Evolutionary conservation across 257 asterid genomes (phyloP), one percentile per base, ranked within the genome.

Genomic region (Perilla frutescens): DNA sequence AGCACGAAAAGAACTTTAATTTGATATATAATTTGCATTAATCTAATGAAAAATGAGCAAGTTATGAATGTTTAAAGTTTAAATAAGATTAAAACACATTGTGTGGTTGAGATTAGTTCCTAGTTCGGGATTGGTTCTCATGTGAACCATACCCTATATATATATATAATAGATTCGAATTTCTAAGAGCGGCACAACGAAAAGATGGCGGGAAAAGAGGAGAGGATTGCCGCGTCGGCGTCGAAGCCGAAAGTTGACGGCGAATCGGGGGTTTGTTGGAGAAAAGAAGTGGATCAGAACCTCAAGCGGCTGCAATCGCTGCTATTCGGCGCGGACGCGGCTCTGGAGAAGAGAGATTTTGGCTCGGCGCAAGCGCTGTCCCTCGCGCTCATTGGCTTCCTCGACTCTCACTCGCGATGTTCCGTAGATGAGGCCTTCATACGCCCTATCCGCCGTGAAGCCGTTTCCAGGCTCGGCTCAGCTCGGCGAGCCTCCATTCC

Each of bases 221-320:
- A 71, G 26, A 67, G 40, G 4, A 56, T 63, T 32, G 58, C 74
- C 14, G 73, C 37, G n/a, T 62, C 70, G 75, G 56, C 71, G 66
- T 48, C 77, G 78, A 78, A 76, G 62, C 68, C 62, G 78, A 78
- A 71, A 77, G 45, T 62, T 77, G 89, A 76, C 31, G 85, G 78
- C 55, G 83, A 75, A 32, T 74, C 86, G 81, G 87, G 72, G 76
- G 67, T 64, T 20, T 80, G 90, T 48, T 95, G 98, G 99, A 88
- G 99, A 73, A 92, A 84, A 47, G 91, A 95, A 81, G 85, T 90
- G 8, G 98, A 90, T 72, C 78, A 11, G 7, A 92, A 92, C 77
- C 88, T 95, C 69, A 86, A 87, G 77, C 85, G 98, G 73, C 94
- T 95, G 40, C 97, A 95, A n/a, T 88, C 96, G 57, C 86, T 92